Percentiles rank a stretch among this genome's conserved stretches.
Conservation (phyloP, 2,329 filamentous ascomycete species). For the Xylaria sp. region DNA sequence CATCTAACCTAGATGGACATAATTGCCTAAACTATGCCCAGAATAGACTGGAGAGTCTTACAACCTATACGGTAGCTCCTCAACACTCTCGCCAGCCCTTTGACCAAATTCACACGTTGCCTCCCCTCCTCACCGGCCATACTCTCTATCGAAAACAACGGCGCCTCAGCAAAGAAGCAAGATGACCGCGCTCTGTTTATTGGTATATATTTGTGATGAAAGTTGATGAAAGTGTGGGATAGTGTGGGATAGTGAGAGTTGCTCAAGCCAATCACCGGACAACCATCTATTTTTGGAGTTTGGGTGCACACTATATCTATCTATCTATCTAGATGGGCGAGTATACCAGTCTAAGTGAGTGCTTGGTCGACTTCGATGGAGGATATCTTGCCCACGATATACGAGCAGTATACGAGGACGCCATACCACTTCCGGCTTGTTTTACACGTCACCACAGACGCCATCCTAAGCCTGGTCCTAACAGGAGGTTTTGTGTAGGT, state of each 20-base stretch:
- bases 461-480: constrained; percentile 1
- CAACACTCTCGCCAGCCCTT: not conserved
- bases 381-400: constrained; percentile 1
- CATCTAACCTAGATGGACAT: not conserved
- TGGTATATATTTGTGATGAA: not conserved
- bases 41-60: not conserved
- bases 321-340: not conserved
- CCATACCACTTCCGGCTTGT: constrained; percentile 2
- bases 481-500: not conserved
- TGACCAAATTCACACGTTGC: not conserved
- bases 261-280: not conserved
- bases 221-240: constrained; percentile 5
- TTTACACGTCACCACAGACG: constrained; percentile 4
- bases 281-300: not conserved
- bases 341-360: not conserved
- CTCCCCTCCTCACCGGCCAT: not conserved
- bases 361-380: constrained; percentile 1
- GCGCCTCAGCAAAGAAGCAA: constrained; percentile 4
- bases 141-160: constrained; percentile 11
- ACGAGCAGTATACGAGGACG: constrained; percentile 17
- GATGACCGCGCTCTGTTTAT: not conserved
- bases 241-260: not conserved
- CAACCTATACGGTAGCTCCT: not conserved
- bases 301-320: not conserved
- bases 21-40: not conserved